These are phyloP conservation scores for Calonectria leucothoes DNA, from an alignment of 2,329 filamentous ascomycete species.

Conservation along the genomic window DNA sequence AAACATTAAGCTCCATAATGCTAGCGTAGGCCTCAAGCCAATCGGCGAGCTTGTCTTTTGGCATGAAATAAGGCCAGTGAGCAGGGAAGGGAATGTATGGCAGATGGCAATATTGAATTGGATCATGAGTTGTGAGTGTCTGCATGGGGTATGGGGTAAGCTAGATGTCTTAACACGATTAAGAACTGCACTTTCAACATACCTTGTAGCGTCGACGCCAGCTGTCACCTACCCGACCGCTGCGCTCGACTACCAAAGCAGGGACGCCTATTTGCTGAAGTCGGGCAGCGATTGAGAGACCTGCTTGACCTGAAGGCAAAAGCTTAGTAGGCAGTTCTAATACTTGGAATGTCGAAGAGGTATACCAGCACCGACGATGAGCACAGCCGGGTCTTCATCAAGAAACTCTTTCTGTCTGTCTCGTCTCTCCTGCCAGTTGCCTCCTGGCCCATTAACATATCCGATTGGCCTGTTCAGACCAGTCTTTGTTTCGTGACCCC, in stretches of 20 bases:
- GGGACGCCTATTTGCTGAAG: conserved; percentile 42
- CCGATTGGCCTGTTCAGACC: conserved; percentile 20
- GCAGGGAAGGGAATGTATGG: conserved; percentile 39
- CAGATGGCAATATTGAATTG: conserved; percentile 32
- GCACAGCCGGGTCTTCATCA: conserved; percentile 49
- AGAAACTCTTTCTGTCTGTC: conserved; percentile 34
- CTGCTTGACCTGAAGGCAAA: conserved; percentile 19
- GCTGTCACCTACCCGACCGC: conserved; percentile 58
- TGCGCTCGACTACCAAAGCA: conserved; percentile 56
- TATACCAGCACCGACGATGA: conserved; percentile 38
- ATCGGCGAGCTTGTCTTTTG: conserved; percentile 58
- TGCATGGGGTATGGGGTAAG: conserved; percentile 2
- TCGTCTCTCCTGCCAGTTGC: conserved; percentile 40
- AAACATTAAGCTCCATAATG: conserved; percentile 62
- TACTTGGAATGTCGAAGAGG: too few relatives aligned
- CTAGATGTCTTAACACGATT: background rate
- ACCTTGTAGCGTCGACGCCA: conserved; percentile 61
- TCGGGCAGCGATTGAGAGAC: conserved; percentile 21
- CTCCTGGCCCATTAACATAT: conserved; percentile 39
- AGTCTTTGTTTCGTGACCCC: conserved; percentile 24
- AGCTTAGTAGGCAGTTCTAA: background rate
- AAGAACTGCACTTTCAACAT: background rate
- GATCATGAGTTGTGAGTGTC: conserved; percentile 38
- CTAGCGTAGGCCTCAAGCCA: conserved; percentile 61
- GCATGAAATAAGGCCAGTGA: conserved; percentile 47